Conservation (phyloP, 1,139 yeast genomes). For the Pichia sp. region DNA sequence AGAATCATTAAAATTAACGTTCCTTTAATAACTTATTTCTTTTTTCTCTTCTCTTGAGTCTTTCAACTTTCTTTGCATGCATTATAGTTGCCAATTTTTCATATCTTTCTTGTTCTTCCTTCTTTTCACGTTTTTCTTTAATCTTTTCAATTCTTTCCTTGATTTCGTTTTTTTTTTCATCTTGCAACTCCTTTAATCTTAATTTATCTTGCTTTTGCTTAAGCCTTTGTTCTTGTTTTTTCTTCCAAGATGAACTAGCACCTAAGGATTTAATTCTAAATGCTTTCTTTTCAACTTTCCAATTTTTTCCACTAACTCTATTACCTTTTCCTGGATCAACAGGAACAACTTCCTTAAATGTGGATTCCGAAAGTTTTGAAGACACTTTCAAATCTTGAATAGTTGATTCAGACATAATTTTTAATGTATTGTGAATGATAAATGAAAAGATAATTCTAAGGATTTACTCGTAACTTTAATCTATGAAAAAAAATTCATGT, state of each 20-base stretch:
- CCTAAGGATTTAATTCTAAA: slow-evolving; percentile 38
- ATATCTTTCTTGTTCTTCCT: slow-evolving; percentile 69
- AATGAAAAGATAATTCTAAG: background rate
- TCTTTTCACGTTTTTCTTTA: slow-evolving; percentile 60
- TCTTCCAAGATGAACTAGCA: slow-evolving; percentile 23
- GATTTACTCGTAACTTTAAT: background rate
- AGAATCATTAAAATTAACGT: slow-evolving; percentile 1
- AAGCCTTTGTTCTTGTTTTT: slow-evolving; percentile 25
- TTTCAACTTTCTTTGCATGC: slow-evolving; percentile 74
- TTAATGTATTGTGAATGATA: background rate
- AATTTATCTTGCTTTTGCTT: slow-evolving; percentile 26
- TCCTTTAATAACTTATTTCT: slow-evolving; percentile 74
- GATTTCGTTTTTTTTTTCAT: slow-evolving; percentile 54
- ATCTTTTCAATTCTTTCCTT: slow-evolving; percentile 45
- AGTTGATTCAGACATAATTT: background rate
- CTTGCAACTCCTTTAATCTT: slow-evolving; percentile 46
- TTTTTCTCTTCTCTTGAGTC: slow-evolving; percentile 75
- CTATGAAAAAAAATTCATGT: background rate
- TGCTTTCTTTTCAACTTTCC: slow-evolving; percentile 45
- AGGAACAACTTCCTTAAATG: slow-evolving; percentile 7
- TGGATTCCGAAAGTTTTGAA: slow-evolving; percentile 6
- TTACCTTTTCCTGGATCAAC: slow-evolving; percentile 37
- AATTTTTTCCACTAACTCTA: slow-evolving; percentile 46
- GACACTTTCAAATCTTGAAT: background rate
- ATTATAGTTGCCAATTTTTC: slow-evolving; percentile 64